Base-by-base conservation (phyloP, 192 early-diverging fungal species). In the Coemansia sp. region DNA sequence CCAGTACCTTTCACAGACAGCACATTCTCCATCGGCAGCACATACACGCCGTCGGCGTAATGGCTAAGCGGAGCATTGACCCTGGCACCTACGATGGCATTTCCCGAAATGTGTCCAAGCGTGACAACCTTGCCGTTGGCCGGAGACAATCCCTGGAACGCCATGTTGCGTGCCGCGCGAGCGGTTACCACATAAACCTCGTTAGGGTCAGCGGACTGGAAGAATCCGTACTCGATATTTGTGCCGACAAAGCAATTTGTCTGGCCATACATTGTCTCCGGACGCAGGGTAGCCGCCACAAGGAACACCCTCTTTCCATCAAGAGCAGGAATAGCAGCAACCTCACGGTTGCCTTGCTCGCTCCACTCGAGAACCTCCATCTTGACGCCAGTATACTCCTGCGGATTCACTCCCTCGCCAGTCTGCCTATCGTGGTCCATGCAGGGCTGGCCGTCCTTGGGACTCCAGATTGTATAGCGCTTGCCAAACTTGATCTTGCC, bases 231-330 rank as follows among this genome's bases (percentile, higher is more conserved):
- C 47, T 87, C 90, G 65, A 99, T 84, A 40, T 92, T 90, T n/a
- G 89, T 87, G 61, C 95, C 95, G 32, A 98, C 95, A 74, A 90
- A 98, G 81, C 96, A 98, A 84, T 98, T 98, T 63, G 95, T 99
- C 80, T 98, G 95, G 63, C 95, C 98, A 73, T 98, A 98, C 96
- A 99, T 99, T 72, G 98, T 99, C 84, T 99, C 98, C 4, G 98
- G 98, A 37, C 95, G 88, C 59, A 98, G 83, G 58, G 98, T 99
- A 52, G 93, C 98, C 19, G 98, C 96, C 13, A 98, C 94, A 64
- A 97, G 79, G 78, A 84, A 99, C 22, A 99, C 76, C 39, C 87
- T 86, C 80, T 95, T 93, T 51, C 86, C 88, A 21, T 81, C 85
- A 37, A 97, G 80, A 21, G 68, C 85, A 37, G 87, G 78, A 39